A percentile compares a stretch with the other conserved stretches of the same genome.
Evolutionary conservation across 345 rosid genomes (phyloP).

Genomic region (Salix purpurea): DNA sequence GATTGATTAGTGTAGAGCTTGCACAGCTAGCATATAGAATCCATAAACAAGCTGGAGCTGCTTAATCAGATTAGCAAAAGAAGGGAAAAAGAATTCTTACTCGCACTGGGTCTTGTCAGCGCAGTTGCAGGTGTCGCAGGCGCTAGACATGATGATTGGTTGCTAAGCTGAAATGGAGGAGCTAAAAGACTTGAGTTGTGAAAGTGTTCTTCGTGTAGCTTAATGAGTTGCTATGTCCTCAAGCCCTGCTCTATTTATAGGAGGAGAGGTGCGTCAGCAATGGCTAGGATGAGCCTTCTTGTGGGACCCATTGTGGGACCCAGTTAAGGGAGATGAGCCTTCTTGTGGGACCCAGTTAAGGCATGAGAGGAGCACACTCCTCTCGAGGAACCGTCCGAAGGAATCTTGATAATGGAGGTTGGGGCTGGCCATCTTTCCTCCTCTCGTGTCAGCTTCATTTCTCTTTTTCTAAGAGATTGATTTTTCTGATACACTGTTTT

Average conservation of each 20-base stretch:
- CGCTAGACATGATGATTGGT: constrained; percentile 54
- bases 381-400: constrained; percentile 15
- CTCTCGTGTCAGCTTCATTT: constrained; percentile 57
- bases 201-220: constrained; percentile 5
- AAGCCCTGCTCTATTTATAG: constrained; percentile 44
- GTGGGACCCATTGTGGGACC: no score
- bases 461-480: background rate
- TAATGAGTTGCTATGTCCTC: constrained; percentile 7
- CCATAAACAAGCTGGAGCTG: background rate
- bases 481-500: background rate
- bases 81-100: constrained; percentile 30
- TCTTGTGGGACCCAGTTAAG: background rate
- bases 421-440: constrained; percentile 35
- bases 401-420: constrained; percentile 45
- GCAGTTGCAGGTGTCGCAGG: constrained; percentile 78
- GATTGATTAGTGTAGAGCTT: no score
- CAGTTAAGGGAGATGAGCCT: no score
- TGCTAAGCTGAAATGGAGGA: background rate
- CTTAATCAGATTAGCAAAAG: background rate
- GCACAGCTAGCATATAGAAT: background rate
- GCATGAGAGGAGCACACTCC: constrained; percentile 51
- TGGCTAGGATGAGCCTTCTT: background rate
- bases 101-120: constrained; percentile 69
- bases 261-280: background rate
- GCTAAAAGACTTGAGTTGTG: background rate